A percentile compares a stretch with the other conserved stretches of the same genome.
phyloP scores from a whole-genome alignment of 306 rosid genomes.

The Pueraria montana region DNA sequence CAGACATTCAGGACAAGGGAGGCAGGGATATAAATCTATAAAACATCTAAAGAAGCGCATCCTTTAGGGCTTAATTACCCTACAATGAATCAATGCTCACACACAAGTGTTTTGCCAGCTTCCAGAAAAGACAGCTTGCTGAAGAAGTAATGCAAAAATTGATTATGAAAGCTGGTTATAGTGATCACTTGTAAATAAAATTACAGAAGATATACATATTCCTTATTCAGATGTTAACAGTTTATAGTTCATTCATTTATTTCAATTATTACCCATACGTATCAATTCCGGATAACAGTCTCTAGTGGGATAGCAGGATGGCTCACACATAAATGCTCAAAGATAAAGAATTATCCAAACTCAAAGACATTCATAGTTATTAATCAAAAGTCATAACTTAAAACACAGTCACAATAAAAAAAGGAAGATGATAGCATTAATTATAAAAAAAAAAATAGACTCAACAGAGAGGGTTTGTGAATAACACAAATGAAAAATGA shows the following conservation, averaged over 20 bases:
- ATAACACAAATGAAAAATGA: background rate
- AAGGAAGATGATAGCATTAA: background rate
- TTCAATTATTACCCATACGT: background rate
- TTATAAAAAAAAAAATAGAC: background rate
- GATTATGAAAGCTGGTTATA: background rate
- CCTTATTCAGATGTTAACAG: background rate
- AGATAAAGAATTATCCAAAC: background rate
- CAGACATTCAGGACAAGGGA: background rate
- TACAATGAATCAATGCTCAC: background rate
- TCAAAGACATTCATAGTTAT: background rate
- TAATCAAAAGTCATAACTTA: background rate
- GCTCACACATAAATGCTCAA: background rate
- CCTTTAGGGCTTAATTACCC: background rate
- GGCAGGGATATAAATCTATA: background rate
- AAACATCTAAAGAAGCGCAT: background rate
- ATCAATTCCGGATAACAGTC: background rate
- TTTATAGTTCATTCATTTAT: conserved; percentile 8
- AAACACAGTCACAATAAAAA: background rate
- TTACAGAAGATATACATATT: background rate
- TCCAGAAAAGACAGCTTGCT: background rate
- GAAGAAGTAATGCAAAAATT: background rate
- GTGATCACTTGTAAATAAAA: background rate
- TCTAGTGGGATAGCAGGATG: background rate
- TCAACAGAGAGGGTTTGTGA: background rate
- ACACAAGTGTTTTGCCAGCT: background rate